Base-by-base conservation (phyloP, 225 moss, liverwort and hornwort genomes). In the Physcomitrium patens region DNA sequence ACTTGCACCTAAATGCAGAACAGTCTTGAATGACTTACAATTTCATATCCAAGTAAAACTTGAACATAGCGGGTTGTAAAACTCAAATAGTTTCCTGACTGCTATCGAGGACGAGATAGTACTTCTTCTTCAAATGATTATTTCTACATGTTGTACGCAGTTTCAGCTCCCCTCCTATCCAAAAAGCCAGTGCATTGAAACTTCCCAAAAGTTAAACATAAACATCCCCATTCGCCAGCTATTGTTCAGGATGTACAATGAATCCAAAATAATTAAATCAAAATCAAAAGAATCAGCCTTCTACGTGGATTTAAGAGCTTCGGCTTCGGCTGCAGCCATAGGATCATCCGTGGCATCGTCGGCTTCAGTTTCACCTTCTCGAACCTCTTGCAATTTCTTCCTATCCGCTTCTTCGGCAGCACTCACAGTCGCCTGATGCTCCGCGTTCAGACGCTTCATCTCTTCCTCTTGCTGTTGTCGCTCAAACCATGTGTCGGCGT, bases 391-490 rank as follows among this genome's bases (percentile, higher is more conserved):
- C 62, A 86, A 52, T 44, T 85, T 90, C 65, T 86, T 85, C 45
- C 82, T 77, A 7, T 95, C 97, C 42, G 95, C 95, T 76, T 93
- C 95, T 62, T 93, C 89, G 26, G 99, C 99, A 47, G 95, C 95
- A 77, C 85, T 84, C 14, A 95, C 95, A n/a, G 87, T 90, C 1
- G 99, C 99, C 67, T 87, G 89, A 77, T 99, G 99, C 73, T 99
- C 95, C 23, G 86, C 90, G 54, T 93, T 87, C 67, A 99, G 80
- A 17, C 85, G 90, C 78, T 90, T 87, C 79, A 95, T 81, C 79
- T 95, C 93, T 81, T 93, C 99, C 79, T 99, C 99, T 81, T 99
- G 95, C 63, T 95, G 99, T 58, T 99, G 99, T 27, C 95, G 84
- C 67, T 99, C 99, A 69, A 99, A 95, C 99, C 99, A 99, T 46